Evolutionary conservation across 257 asterid genomes (phyloP).

Genomic region (Oldenlandia corymbosa): DNA sequence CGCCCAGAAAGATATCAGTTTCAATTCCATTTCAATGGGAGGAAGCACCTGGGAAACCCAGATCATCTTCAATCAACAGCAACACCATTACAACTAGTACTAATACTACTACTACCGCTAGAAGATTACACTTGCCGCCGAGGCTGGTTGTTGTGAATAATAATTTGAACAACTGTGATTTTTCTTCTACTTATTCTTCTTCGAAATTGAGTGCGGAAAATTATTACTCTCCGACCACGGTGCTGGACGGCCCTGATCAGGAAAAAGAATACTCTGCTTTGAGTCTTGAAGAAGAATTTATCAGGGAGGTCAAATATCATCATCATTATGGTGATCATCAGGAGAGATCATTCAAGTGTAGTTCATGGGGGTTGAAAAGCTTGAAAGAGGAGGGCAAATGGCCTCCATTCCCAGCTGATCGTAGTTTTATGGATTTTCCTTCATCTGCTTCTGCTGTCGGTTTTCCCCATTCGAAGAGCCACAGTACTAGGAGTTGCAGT

Average conservation of each 20-base stretch:
- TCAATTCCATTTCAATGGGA: constrained; percentile 84
- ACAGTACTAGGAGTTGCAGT: constrained; percentile 1
- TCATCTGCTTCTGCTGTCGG: constrained; percentile 17
- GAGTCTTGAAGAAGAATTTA: constrained; percentile 20
- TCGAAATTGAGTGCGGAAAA: not conserved
- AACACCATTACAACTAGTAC: constrained; percentile 6
- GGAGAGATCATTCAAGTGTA: constrained; percentile 15
- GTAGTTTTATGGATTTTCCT: too few species aligned
- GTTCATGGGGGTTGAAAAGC: constrained; percentile 49
- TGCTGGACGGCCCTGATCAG: constrained; percentile 48
- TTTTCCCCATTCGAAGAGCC: constrained; percentile 20
- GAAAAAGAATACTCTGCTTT: constrained; percentile 19
- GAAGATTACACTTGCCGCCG: constrained; percentile 64
- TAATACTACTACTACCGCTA: constrained; percentile 14
- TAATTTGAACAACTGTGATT: not conserved
- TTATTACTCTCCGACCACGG: constrained; percentile 50
- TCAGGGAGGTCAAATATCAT: not conserved
- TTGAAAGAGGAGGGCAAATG: constrained; percentile 28
- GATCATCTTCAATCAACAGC: constrained; percentile 18
- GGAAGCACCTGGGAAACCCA: constrained; percentile 79
- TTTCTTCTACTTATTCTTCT: constrained; percentile 13
- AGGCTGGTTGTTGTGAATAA: constrained; percentile 36
- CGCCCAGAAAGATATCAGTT: constrained; percentile 46
- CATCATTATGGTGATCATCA: not conserved
- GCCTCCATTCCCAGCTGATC: constrained; percentile 16